phyloP scores from a whole-genome alignment of 176 grass and related monocot species.

The Alopecurus myosuroides region DNA sequence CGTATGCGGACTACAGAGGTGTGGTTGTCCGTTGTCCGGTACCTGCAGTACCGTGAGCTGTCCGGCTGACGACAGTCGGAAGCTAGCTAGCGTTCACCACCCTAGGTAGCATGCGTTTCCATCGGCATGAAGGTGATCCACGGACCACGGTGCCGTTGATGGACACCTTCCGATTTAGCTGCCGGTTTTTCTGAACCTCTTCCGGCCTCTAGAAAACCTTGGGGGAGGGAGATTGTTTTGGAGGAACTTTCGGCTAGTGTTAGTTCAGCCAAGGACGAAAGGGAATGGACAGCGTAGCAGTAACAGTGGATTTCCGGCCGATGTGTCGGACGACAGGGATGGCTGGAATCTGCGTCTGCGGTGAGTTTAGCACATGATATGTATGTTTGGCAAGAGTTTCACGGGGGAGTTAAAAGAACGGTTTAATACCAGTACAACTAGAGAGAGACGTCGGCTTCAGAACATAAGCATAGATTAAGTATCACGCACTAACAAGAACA shows the following conservation, averaged over 20 bases:
- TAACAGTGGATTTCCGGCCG: neutral
- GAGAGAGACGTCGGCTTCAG: neutral
- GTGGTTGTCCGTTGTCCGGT: neutral
- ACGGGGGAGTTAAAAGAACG: neutral
- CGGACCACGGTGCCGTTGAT: neutral
- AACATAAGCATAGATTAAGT: neutral
- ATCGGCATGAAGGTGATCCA: too few relatives aligned
- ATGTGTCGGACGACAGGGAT: slow-evolving; percentile 3
- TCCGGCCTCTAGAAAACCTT: neutral
- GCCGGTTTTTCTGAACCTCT: neutral
- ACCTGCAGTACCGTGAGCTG: neutral
- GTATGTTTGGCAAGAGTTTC: neutral
- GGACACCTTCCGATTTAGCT: neutral
- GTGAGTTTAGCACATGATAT: neutral
- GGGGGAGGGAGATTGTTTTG: neutral
- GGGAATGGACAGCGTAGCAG: neutral
- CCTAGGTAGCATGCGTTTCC: too few relatives aligned
- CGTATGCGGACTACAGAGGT: neutral
- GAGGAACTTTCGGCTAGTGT: neutral
- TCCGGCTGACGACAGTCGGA: neutral
- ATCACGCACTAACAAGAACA: too few relatives aligned
- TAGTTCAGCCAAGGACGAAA: neutral
- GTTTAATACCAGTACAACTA: neutral
- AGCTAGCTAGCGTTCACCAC: neutral
- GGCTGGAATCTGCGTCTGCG: neutral